These are phyloP conservation scores for Fomitopsis serialis DNA, from an alignment of 768 basidiomycete genomes.

Conservation along the genomic window DNA sequence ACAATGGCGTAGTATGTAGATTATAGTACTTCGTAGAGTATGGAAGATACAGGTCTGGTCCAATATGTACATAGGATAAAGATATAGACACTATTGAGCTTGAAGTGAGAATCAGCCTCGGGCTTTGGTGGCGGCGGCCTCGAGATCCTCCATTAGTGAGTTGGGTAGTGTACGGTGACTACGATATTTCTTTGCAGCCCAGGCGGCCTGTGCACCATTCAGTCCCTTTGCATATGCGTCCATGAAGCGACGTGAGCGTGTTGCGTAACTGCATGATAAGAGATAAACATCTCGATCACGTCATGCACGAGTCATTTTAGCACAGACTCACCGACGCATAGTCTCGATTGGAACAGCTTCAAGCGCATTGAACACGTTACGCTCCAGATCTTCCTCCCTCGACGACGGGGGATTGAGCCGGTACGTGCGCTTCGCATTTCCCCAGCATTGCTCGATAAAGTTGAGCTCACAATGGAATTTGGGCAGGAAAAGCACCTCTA, in stretches of 20 bases:
- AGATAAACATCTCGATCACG: constrained; percentile 8
- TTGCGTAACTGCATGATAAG: constrained; percentile 19
- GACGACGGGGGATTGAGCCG: constrained; percentile 11
- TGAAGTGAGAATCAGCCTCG: too few species aligned
- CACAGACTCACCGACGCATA: constrained; percentile 15
- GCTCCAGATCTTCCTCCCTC: constrained; percentile 14
- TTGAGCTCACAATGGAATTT: constrained; percentile 26
- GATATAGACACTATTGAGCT: too few species aligned
- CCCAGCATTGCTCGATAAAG: constrained; percentile 29
- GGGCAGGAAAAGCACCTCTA: too few species aligned
- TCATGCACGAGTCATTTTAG: neutral
- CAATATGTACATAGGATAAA: too few species aligned
- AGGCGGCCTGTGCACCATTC: constrained; percentile 23
- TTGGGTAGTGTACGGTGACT: constrained; percentile 24
- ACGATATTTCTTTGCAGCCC: constrained; percentile 26
- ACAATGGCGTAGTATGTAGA: too few species aligned
- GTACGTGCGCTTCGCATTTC: constrained; percentile 22
- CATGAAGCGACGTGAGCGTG: constrained; percentile 23
- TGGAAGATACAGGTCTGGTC: too few species aligned
- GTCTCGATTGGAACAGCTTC: constrained; percentile 6
- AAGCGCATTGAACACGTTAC: constrained; percentile 9
- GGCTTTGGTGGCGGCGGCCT: too few species aligned
- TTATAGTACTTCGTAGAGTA: too few species aligned
- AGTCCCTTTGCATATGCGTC: too few species aligned
- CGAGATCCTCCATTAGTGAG: too few species aligned